Conservation (phyloP, 495 filamentous ascomycete genomes). For the Xanthoparmelia taractica region DNA sequence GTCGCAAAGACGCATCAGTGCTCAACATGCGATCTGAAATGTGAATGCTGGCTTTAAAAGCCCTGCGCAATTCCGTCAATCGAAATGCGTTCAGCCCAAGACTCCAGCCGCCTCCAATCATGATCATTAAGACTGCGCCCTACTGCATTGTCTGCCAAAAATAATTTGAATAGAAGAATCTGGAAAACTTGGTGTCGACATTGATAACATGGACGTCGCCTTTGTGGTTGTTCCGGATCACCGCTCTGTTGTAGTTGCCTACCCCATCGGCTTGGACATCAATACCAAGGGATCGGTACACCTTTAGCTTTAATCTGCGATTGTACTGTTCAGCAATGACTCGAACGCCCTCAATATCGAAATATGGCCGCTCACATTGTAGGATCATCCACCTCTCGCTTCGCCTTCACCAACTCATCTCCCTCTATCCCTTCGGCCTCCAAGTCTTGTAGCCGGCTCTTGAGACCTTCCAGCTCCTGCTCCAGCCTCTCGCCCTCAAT, state of each 20-base stretch:
- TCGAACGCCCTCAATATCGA: not conserved
- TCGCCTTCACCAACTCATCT: constrained; percentile 46
- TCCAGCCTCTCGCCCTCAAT: constrained; percentile 85
- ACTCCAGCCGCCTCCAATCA: not conserved
- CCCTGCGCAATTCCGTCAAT: not conserved
- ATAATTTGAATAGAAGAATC: constrained; percentile 90
- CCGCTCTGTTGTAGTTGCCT: constrained; percentile 75
- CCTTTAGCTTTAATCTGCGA: constrained; percentile 68
- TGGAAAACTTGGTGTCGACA: constrained; percentile 83
- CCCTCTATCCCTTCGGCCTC: constrained; percentile 72
- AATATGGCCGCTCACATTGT: constrained; percentile 36
- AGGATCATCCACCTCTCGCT: constrained; percentile 55
- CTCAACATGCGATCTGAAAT: not conserved
- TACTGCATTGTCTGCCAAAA: constrained; percentile 83
- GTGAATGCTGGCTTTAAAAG: not conserved
- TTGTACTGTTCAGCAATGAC: not conserved
- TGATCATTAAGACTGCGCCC: constrained; percentile 19
- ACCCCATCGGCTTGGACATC: constrained; percentile 76
- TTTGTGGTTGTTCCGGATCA: constrained; percentile 77
- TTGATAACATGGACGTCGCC: constrained; percentile 94
- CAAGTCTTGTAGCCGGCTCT: constrained; percentile 66
- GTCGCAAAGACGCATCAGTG: not conserved
- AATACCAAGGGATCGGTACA: constrained; percentile 84
- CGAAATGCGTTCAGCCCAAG: not conserved
- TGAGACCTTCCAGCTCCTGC: constrained; percentile 68